Base-by-base conservation (phyloP, 2,329 filamentous ascomycete species). In the Aspergillus versicolor region DNA sequence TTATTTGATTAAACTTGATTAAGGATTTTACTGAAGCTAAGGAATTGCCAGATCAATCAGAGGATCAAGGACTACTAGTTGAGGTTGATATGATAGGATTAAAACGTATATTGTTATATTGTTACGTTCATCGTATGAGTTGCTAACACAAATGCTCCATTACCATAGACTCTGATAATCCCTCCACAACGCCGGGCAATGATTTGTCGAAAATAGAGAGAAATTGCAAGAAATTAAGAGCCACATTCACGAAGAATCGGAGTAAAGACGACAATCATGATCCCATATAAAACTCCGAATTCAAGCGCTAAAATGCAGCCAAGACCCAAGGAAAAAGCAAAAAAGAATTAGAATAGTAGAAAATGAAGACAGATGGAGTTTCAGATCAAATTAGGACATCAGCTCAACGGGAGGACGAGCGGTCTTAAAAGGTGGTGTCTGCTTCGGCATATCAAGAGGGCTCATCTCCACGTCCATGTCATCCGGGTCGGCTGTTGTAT, bases 381-480 rank as follows among this genome's bases (percentile, higher is more conserved):
- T 65, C 60, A 75, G 56, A 78, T 70, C 81, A 84, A 45, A 54
- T 65, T 60, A 75, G 54, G 78, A 70, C 81, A 84, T 84, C 66
- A 85, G 64, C 69, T 85, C 82, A 13, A 84, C 77, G 1, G 82
- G 82, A 21, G 82, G 82, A 41, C 81, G 72, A 34, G 80, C 64
- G n/a, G 82, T 84, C 70, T 82, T 81, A 13, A 47, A 47, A 15
- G 75, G 70, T 51, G 81, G 73, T 57, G 77, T 75, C 68, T 76
- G 78, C 62, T 69, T 73, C 11, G 70, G 66, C 51, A 68, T 72
- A 48, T 81, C 81, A 56, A 79, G 73, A 1, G 70, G 70, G 48
- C 74, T 75, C 64, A 70, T 65, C 5, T 75, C 75, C 41, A 74
- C 58, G 30, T 83, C 81, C 38, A 76, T 78, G 57, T 79, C 64